These are phyloP conservation scores for Medicago truncatula DNA, from an alignment of 306 rosid genomes.

Conservation along the genomic window DNA sequence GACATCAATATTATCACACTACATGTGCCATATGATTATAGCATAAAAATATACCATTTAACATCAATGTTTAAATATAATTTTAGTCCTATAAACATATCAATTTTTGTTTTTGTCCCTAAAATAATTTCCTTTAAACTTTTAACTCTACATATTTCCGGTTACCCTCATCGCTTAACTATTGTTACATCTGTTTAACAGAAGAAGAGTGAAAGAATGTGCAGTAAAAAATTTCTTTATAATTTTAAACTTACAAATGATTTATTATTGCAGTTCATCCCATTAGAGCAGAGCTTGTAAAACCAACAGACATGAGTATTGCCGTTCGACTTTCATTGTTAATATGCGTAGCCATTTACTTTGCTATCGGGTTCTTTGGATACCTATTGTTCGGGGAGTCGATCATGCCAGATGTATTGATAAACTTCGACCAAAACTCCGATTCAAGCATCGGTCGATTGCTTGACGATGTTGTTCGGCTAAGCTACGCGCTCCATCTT, in stretches of 20 bases:
- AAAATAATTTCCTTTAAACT: too few species aligned
- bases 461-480: constrained; percentile 53
- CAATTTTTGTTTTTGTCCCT: too few species aligned
- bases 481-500: constrained; percentile 69
- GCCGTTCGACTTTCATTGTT: constrained; percentile 50
- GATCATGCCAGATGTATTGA: constrained; percentile 55
- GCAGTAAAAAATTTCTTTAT: too few species aligned
- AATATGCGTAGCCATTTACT: constrained; percentile 54
- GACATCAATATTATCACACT: neutral
- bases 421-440: constrained; percentile 62
- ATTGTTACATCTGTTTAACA: too few species aligned
- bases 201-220: too few species aligned
- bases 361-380: constrained; percentile 64
- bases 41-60: too few species aligned
- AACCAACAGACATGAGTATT: constrained; percentile 49
- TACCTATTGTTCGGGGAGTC: constrained; percentile 67
- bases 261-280: constrained; percentile 65
- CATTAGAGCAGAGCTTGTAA: constrained; percentile 64
- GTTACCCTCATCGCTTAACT: too few species aligned
- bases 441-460: constrained; percentile 38
- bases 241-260: neutral
- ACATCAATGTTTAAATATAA: too few species aligned
- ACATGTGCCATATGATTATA: neutral
- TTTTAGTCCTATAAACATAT: too few species aligned
- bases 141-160: too few species aligned